Conservation (phyloP, 2,329 filamentous ascomycete species). For the Aspergillus udagawae region DNA sequence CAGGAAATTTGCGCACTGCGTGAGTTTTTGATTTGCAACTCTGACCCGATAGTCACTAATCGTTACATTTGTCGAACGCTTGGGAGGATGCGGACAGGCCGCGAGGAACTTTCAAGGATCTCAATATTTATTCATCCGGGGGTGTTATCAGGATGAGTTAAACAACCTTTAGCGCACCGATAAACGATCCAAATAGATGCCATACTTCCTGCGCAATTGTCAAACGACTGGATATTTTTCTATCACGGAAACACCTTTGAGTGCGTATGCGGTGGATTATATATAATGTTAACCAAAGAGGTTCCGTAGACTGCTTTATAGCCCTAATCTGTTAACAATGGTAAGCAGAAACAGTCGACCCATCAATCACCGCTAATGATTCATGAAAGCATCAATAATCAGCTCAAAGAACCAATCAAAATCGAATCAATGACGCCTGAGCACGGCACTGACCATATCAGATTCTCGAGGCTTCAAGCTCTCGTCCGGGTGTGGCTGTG, state of each 20-base stretch:
- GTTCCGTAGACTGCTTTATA: not conserved
- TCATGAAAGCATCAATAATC: not conserved
- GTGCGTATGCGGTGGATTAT: not conserved
- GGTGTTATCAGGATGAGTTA: too few relatives aligned
- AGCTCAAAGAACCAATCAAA: not conserved
- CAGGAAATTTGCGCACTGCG: not conserved
- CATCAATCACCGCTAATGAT: not conserved
- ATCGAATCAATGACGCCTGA: not conserved
- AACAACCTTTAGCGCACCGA: too few relatives aligned
- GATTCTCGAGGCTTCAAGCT: not conserved
- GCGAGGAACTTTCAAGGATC: not conserved
- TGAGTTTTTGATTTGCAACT: too few relatives aligned
- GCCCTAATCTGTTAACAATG: not conserved
- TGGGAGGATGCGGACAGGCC: not conserved
- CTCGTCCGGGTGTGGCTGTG: not conserved
- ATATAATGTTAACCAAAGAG: not conserved
- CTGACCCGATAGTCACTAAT: too few relatives aligned
- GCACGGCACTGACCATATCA: not conserved
- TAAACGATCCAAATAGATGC: too few relatives aligned
- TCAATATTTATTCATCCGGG: not conserved
- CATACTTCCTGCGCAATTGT: too few relatives aligned
- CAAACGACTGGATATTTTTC: too few relatives aligned
- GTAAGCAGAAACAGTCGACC: not conserved
- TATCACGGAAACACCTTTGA: too few relatives aligned
- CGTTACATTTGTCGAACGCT: not conserved